These are phyloP conservation scores for Pinus albicaulis DNA, from an alignment of 75 land plant genomes.

Conservation along the genomic window DNA sequence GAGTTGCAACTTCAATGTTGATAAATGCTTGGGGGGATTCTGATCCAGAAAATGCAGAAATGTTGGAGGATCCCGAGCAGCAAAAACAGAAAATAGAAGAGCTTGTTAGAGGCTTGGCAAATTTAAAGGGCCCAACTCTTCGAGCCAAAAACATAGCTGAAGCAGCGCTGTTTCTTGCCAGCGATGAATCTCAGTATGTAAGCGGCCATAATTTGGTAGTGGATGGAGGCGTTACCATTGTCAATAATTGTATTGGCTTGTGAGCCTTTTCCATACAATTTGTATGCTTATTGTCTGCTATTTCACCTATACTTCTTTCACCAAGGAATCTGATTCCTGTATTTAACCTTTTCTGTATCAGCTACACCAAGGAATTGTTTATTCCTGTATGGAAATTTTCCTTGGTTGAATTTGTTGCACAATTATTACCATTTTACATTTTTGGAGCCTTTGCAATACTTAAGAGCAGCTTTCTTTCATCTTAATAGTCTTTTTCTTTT, in stretches of 20 bases:
- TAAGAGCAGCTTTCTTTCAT: no score
- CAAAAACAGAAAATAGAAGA: slow-evolving; percentile 2
- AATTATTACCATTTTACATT: no score
- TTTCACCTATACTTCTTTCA: no score
- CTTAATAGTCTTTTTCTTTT: no score
- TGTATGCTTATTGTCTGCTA: no score
- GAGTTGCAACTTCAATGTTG: slow-evolving; percentile 1
- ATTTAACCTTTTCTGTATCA: no score
- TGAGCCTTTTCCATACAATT: background rate
- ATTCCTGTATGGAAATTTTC: no score
- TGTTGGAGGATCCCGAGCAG: background rate
- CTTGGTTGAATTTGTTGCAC: no score
- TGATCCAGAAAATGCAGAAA: background rate
- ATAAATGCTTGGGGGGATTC: background rate
- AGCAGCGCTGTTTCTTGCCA: slow-evolving; percentile 9
- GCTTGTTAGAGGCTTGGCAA: slow-evolving; percentile 7
- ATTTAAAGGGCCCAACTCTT: slow-evolving; percentile 2
- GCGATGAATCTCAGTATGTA: slow-evolving; percentile 15
- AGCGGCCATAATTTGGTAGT: slow-evolving; percentile 18
- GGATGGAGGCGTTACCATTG: slow-evolving; percentile 11
- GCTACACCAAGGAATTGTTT: no score
- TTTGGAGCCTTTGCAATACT: no score
- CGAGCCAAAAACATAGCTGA: slow-evolving; percentile 10
- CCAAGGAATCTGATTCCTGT: no score
- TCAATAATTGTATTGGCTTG: slow-evolving; percentile 1